A percentile compares a stretch with the other conserved stretches of the same genome.
phyloP scores from a whole-genome alignment of 2,329 filamentous ascomycete genomes.

The Cladorrhinum sp. region DNA sequence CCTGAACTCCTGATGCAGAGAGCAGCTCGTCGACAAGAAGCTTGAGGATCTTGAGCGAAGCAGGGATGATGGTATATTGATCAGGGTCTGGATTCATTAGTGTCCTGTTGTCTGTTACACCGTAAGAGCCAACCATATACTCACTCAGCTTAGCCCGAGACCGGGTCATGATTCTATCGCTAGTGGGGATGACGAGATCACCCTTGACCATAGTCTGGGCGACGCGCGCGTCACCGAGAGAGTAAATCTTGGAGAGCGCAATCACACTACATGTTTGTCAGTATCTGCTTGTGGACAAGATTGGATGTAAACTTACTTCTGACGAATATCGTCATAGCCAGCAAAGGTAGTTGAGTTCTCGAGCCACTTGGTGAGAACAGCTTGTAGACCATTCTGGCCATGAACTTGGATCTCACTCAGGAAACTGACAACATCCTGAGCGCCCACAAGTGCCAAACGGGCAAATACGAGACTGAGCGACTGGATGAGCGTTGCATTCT shows the following conservation, averaged over 20 bases:
- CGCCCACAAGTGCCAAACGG: constrained; percentile 77
- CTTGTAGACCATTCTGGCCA: constrained; percentile 76
- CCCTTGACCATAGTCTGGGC: constrained; percentile 82
- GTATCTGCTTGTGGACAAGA: too few relatives aligned
- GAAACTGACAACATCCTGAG: constrained; percentile 89
- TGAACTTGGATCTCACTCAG: constrained; percentile 79
- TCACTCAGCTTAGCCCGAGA: constrained; percentile 80
- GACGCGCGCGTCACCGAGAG: constrained; percentile 77
- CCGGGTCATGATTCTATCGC: constrained; percentile 87
- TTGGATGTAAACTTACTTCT: constrained; percentile 74
- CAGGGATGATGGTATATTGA: constrained; percentile 81
- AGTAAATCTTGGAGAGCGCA: constrained; percentile 86
- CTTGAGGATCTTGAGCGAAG: constrained; percentile 93
- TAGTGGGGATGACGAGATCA: constrained; percentile 77
- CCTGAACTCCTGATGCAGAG: constrained; percentile 68
- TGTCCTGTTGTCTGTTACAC: constrained; percentile 13
- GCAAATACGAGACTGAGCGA: constrained; percentile 95
- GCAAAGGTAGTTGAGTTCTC: constrained; percentile 96
- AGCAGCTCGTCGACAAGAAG: constrained; percentile 89
- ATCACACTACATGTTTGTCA: constrained; percentile 62
- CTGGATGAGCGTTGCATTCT: constrained; percentile 88
- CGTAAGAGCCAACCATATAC: constrained; percentile 25
- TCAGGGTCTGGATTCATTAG: constrained; percentile 64
- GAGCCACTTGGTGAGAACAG: constrained; percentile 92
- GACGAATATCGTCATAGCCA: constrained; percentile 95